Conservation (phyloP, 257 asterid species). For the Galeopsis tetrahit region DNA sequence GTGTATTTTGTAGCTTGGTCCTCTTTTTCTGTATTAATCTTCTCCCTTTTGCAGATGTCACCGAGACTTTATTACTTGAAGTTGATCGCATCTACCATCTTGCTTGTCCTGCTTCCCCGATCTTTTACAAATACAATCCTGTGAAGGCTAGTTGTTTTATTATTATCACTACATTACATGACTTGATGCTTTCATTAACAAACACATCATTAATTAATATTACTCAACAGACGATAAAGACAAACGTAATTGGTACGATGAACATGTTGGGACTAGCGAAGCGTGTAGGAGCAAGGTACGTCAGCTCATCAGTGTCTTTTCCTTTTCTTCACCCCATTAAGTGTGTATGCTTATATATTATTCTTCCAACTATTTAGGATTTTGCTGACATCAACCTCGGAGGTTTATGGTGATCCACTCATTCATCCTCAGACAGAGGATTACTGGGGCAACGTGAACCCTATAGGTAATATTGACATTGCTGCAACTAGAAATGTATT, state of each 20-base stretch:
- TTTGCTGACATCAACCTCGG: slow-evolving; percentile 90
- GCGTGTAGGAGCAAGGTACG: slow-evolving; percentile 93
- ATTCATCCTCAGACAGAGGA: slow-evolving; percentile 90
- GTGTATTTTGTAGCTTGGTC: slow-evolving; percentile 4
- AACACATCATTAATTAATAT: not conserved
- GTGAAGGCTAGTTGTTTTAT: slow-evolving; percentile 61
- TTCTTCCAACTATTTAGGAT: slow-evolving; percentile 49
- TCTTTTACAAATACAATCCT: slow-evolving; percentile 92
- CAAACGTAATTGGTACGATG: slow-evolving; percentile 91
- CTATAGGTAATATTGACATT: slow-evolving; percentile 64
- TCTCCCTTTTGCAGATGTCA: slow-evolving; percentile 59
- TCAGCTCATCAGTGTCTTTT: not conserved
- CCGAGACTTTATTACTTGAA: slow-evolving; percentile 83
- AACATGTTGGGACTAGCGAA: slow-evolving; percentile 99
- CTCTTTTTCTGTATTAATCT: not conserved
- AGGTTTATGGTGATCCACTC: slow-evolving; percentile 97
- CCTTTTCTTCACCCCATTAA: not conserved
- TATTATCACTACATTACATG: not conserved
- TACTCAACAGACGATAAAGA: slow-evolving; percentile 81
- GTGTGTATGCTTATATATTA: not conserved
- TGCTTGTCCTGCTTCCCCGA: slow-evolving; percentile 98
- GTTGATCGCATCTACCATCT: slow-evolving; percentile 95
- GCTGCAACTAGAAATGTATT: not conserved
- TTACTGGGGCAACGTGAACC: slow-evolving; percentile 98
- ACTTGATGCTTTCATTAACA: not conserved